phyloP scores from a whole-genome alignment of 352 stramenopile species.

The Phytophthora europaea region DNA sequence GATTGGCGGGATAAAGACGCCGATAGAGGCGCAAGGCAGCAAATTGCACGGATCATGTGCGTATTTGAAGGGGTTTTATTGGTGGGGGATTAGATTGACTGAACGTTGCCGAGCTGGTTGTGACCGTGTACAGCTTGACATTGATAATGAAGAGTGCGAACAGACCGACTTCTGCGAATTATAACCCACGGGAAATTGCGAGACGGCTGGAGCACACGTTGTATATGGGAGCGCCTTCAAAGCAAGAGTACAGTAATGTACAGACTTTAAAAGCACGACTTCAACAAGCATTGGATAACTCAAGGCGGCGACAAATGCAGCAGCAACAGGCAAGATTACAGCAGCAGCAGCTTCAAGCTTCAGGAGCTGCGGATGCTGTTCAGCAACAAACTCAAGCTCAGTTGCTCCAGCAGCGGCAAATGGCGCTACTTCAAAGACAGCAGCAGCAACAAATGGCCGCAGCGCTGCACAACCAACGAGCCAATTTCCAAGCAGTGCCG shows the following conservation, averaged over 20 bases:
- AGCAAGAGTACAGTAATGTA: constrained; percentile 91
- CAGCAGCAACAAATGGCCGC: constrained; percentile 84
- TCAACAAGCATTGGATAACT: constrained; percentile 90
- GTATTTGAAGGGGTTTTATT: constrained; percentile 28
- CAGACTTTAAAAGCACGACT: constrained; percentile 86
- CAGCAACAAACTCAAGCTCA: constrained; percentile 63
- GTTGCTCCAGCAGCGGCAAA: constrained; percentile 66
- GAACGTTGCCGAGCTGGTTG: constrained; percentile 18
- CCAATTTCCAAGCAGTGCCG: constrained; percentile 71
- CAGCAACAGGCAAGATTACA: constrained; percentile 58
- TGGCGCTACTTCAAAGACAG: constrained; percentile 68
- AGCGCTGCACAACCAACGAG: constrained; percentile 74
- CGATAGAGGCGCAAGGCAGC: constrained; percentile 79
- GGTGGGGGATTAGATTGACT: constrained; percentile 18
- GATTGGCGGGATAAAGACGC: constrained; percentile 91
- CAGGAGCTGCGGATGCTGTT: constrained; percentile 49
- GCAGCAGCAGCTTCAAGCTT: constrained; percentile 46
- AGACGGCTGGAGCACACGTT: constrained; percentile 86
- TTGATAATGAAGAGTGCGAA: constrained; percentile 93
- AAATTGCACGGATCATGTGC: constrained; percentile 92
- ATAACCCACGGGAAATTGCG: constrained; percentile 90
- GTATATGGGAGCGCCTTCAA: constrained; percentile 87
- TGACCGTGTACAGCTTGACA: constrained; percentile 66
- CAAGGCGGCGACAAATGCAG: constrained; percentile 79
- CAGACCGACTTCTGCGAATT: constrained; percentile 86